Evolutionary conservation across 345 rosid genomes (phyloP), one percentile per base, ranked within the genome.

Genomic region (Brassica juncea): DNA sequence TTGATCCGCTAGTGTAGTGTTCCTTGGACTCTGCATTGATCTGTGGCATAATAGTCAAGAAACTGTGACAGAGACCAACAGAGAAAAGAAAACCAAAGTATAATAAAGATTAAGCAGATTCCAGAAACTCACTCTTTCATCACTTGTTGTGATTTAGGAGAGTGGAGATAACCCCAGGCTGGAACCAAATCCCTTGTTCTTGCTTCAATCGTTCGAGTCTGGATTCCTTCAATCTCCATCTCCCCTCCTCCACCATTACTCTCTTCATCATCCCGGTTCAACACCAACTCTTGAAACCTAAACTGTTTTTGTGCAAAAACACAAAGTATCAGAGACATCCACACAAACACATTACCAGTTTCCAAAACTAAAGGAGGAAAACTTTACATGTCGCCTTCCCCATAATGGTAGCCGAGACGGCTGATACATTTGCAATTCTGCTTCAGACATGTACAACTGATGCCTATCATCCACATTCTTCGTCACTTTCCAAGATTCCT

Each of bases 401-500:
- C 95, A 92, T 80, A 90, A 77, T 11, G 89, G 95, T 44, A 85
- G 91, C 12, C 35, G 32, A 55, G 70, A 66, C 66, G 84, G 76
- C 70, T 82, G 86, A 82, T 92, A 87, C 92, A 85, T 89, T 81
- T 82, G 92, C 75, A 89, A 73, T 78, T 94, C 99, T 66, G 95
- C 97, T 84, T 92, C 97, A 16, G 90, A 89, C 57, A 94, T 90
- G 78, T 87, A 94, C 77, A 89, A 32, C 79, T 89, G 88, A 80
- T 83, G 87, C 59, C 86, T 87, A 76, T 92, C 97, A 63, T 86
- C 89, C n/a, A 74, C 73, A 68, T 82, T 86, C 73, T 82, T 72
- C 14, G 75, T 77, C 12, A 65, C 61, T 57, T 55, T 82, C 49
- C 73, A 79, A n/a, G 70, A 67, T 54, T 80, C 87, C 57, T 85